A percentile compares a stretch with the other conserved stretches of the same genome.
These are phyloP conservation scores for Populus nigra DNA, from an alignment of 345 rosid species.

Conservation along the genomic window DNA sequence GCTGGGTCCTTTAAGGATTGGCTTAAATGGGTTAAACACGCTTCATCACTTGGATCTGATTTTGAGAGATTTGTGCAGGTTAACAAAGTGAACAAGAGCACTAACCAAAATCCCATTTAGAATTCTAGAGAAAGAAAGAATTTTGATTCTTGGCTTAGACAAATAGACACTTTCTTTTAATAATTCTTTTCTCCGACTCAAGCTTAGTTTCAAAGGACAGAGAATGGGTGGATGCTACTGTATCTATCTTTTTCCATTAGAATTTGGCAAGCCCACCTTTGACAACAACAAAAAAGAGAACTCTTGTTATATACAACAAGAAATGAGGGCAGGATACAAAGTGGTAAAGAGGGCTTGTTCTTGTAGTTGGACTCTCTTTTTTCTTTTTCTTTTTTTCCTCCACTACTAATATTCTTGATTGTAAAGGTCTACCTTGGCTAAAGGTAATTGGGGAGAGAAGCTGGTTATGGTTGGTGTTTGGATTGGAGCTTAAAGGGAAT, in stretches of 20 bases:
- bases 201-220: background rate
- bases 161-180: background rate
- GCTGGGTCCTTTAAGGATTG: slow-evolving; percentile 64
- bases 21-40: slow-evolving; percentile 48
- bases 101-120: slow-evolving; percentile 18
- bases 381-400: too few species aligned
- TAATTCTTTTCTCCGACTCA: background rate
- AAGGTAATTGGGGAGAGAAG: too few species aligned
- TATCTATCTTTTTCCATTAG: background rate
- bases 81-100: slow-evolving; percentile 33
- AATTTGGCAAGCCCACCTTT: too few species aligned
- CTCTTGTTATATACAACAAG: too few species aligned
- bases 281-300: too few species aligned
- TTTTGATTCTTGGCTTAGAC: background rate
- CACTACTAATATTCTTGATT: too few species aligned
- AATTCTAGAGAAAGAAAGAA: slow-evolving; percentile 14
- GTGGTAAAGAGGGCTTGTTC: too few species aligned
- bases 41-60: slow-evolving; percentile 67
- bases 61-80: slow-evolving; percentile 31
- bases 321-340: too few species aligned
- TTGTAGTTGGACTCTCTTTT: background rate
- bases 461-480: too few species aligned
- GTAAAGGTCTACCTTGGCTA: too few species aligned
- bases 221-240: slow-evolving; percentile 16
- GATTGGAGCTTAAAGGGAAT: too few species aligned